A percentile compares a stretch with the other conserved stretches of the same genome.
Evolutionary conservation across 2,329 filamentous ascomycete species (phyloP).

Genomic region (Diaporthe eres): DNA sequence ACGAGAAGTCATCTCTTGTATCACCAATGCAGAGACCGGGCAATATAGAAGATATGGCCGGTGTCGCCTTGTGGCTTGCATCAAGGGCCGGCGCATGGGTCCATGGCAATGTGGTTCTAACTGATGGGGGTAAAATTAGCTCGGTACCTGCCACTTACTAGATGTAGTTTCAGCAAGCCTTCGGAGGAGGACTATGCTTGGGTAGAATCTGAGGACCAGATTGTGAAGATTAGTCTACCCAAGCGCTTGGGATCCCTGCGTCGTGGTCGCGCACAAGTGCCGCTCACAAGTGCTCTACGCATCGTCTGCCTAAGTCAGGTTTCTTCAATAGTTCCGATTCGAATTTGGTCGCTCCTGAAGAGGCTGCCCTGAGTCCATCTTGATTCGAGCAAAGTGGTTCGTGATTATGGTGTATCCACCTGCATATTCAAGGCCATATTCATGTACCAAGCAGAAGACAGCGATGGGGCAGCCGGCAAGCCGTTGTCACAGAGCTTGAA

Average conservation of each 20-base stretch:
- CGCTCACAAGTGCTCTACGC: background rate
- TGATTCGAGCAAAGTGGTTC: no score
- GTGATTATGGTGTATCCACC: no score
- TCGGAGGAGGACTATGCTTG: background rate
- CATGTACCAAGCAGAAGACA: no score
- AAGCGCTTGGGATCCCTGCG: background rate
- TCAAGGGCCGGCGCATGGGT: conserved; percentile 3
- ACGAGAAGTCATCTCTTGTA: conserved; percentile 2
- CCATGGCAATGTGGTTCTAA: background rate
- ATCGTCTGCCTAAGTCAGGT: no score
- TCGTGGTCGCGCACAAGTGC: background rate
- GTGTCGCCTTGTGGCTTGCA: conserved; percentile 2
- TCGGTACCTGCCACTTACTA: conserved; percentile 3
- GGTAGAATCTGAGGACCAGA: background rate
- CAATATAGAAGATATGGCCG: conserved; percentile 7
- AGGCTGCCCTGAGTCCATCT: no score
- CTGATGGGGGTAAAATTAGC: background rate
- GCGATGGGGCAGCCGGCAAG: no score
- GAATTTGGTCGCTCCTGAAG: no score
- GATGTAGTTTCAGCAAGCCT: background rate
- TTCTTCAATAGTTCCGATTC: no score
- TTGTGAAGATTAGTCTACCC: background rate
- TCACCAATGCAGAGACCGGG: conserved; percentile 9
- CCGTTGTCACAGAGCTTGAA: no score
- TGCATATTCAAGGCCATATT: no score